Conservation (phyloP, 2,329 filamentous ascomycete species). For the Cercospora zeae-maydis region DNA sequence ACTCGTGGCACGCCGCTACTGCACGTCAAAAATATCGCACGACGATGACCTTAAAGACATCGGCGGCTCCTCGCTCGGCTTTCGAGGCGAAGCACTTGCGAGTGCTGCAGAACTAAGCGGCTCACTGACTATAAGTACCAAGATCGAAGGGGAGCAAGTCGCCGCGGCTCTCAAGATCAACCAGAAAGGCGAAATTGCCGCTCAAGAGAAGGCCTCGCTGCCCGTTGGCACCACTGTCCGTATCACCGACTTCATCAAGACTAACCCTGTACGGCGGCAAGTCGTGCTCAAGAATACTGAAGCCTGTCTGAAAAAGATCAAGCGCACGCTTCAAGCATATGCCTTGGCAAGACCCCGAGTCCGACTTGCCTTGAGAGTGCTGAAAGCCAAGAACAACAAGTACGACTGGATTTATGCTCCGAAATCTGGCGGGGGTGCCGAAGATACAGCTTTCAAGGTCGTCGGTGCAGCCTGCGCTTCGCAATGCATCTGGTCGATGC, state of each 20-base stretch:
- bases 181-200: constrained; percentile 44
- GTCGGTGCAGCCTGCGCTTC: constrained; percentile 55
- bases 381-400: constrained; percentile 51
- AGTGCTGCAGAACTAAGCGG: constrained; percentile 59
- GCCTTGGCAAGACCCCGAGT: constrained; percentile 63
- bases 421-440: constrained; percentile 46
- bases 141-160: constrained; percentile 58
- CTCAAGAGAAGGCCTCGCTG: constrained; percentile 49
- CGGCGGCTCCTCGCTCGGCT: constrained; percentile 63
- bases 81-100: constrained; percentile 70
- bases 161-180: constrained; percentile 54
- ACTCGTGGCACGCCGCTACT: constrained; percentile 60
- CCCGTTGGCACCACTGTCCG: constrained; percentile 67
- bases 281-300: constrained; percentile 54
- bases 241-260: constrained; percentile 57
- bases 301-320: constrained; percentile 57
- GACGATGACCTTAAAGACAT: constrained; percentile 59
- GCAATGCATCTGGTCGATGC: constrained; percentile 50
- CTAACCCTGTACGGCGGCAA: constrained; percentile 62
- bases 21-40: constrained; percentile 69
- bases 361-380: constrained; percentile 58
- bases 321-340: constrained; percentile 60
- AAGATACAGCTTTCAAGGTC: constrained; percentile 60
- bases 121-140: constrained; percentile 59
- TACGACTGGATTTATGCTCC: constrained; percentile 63